Percentiles rank a stretch among this genome's conserved stretches.
phyloP scores from a whole-genome alignment of 176 grass and related monocot genomes.

The Hordeum marinum region DNA sequence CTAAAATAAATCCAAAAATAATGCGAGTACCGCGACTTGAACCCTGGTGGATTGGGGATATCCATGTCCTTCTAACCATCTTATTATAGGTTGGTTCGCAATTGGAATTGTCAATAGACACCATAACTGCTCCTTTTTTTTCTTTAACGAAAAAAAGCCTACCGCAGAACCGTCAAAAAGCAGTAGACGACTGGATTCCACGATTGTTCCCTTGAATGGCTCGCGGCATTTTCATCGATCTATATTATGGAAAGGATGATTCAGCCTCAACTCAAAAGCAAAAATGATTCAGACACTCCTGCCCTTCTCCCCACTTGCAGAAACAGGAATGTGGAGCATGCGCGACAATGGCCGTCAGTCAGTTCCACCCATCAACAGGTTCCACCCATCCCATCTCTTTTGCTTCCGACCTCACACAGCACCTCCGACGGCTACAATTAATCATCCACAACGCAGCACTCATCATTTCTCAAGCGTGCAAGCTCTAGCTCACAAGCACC shows the following conservation, averaged over 20 bases:
- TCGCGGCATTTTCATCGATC: not conserved
- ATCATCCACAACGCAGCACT: not conserved
- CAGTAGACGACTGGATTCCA: not conserved
- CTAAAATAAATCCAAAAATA: no score
- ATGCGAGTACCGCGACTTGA: no score
- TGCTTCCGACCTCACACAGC: slow-evolving; percentile 1
- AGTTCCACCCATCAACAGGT: slow-evolving; percentile 9
- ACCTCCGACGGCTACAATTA: not conserved
- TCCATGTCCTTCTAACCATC: no score
- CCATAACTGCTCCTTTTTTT: not conserved
- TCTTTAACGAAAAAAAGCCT: not conserved
- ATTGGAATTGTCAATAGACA: no score
- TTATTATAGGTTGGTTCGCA: no score
- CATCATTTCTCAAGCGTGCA: not conserved
- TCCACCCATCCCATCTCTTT: slow-evolving; percentile 1
- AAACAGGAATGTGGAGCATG: not conserved
- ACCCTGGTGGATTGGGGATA: no score
- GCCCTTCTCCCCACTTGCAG: not conserved
- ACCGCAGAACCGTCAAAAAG: not conserved
- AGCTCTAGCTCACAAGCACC: not conserved
- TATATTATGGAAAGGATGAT: not conserved
- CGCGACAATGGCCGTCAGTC: slow-evolving; percentile 6
- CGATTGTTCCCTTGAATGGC: not conserved
- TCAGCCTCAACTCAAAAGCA: no score
- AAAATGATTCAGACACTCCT: not conserved